Evolutionary conservation across 2,329 filamentous ascomycete genomes (phyloP).

Genomic region (Fusarium chuoi): DNA sequence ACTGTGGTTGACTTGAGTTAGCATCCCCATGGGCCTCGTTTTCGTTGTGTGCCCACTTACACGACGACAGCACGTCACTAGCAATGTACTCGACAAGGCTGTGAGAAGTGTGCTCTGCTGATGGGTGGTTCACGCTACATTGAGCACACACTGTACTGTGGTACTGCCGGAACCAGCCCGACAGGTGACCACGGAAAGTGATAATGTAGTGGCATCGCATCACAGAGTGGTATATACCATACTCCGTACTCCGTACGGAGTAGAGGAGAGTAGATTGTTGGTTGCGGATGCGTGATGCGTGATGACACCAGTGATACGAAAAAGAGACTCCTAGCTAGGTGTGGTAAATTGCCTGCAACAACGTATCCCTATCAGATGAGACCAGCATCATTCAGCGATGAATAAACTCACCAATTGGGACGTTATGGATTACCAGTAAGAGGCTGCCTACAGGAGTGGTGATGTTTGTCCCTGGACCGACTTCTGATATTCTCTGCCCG

Average conservation of each 20-base stretch:
- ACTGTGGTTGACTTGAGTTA: background rate
- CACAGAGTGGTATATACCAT: background rate
- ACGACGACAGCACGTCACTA: background rate
- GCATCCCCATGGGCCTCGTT: slow-evolving; percentile 5
- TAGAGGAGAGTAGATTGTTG: background rate
- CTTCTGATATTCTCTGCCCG: background rate
- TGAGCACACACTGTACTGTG: background rate
- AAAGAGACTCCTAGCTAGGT: background rate
- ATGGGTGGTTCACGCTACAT: slow-evolving; percentile 16
- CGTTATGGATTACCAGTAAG: background rate
- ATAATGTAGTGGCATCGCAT: slow-evolving; percentile 20
- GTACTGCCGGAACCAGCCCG: slow-evolving; percentile 7
- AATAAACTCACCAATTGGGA: background rate
- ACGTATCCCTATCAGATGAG: background rate
- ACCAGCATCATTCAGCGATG: background rate
- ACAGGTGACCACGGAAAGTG: slow-evolving; percentile 12
- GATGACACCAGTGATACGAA: background rate
- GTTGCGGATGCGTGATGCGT: background rate
- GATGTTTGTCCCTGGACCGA: background rate
- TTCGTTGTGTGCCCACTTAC: slow-evolving; percentile 9
- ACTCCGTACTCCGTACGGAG: no score
- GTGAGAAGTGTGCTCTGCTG: background rate
- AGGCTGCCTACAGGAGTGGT: background rate
- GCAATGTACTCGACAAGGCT: slow-evolving; percentile 12
- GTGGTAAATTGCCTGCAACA: background rate